Base-by-base conservation (phyloP, 345 rosid genomes). In the Brassica napus region DNA sequence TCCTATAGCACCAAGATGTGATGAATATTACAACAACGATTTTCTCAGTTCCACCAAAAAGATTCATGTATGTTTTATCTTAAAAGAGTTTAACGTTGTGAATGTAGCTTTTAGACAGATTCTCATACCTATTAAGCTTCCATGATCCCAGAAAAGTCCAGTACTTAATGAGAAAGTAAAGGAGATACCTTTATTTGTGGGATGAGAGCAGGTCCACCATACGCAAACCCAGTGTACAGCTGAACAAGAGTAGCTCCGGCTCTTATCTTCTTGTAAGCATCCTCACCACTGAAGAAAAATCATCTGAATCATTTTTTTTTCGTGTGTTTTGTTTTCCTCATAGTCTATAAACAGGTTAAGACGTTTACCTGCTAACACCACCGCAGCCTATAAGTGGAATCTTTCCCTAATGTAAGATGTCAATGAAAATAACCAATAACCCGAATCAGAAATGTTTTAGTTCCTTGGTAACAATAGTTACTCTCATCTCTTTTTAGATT, bases 171-270 rank as follows among this genome's bases (percentile, higher is more conserved):
- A 14, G 67, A 42, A 65, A 58, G 68, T 44, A 8, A 62, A 72
- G 42, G 47, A 5, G 32, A 42, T 82, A 95, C 98, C 98, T 93
- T 95, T 62, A 95, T 87, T 83, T 82, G 88, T 63, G 98, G 99
- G 82, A 95, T 93, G 64, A 93, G 88, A 31, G 99, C 98, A 2
- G 99, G 99, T 69, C 99, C 98, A 3, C 93, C 99, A 75, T 93
- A 95, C 0, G 98, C 97, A 83, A 95, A 95, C 58, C 87, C 92
- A 0, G 99, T 89, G 77, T 95, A 95, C 72, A 95, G 91, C 87
- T 95, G 99, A 81, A 93, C 92, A 76, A 95, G 99, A 35, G 93
- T 91, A 62, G 98, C 99, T 74, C 98, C 99, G 2, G 96, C 91
- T 84, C 99, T 87, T 66, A 95, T 85, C 85, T 91, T 95, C 77